These are phyloP conservation scores for Euptelea pleiosperma DNA, from an alignment of 164 flowering plant genomes.

Conservation along the genomic window DNA sequence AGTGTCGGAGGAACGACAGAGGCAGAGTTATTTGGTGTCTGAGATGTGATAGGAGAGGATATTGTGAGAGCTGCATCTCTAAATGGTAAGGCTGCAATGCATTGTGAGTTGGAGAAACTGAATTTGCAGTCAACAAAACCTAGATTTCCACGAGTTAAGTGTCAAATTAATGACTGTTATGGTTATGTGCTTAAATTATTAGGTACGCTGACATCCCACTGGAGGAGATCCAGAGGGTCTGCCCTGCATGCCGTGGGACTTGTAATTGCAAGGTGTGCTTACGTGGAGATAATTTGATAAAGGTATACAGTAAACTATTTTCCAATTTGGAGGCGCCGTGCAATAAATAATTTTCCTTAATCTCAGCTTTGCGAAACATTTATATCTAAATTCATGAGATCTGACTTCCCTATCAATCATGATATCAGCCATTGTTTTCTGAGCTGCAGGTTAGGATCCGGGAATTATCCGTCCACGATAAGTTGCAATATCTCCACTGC, in stretches of 20 bases:
- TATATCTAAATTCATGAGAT: neutral
- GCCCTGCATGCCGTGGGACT: constrained; percentile 91
- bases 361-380: neutral
- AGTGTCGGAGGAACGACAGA: constrained; percentile 62
- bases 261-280: constrained; percentile 82
- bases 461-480: constrained; percentile 68
- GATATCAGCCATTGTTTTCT: neutral
- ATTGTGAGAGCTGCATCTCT: constrained; percentile 75
- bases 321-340: neutral
- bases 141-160: neutral
- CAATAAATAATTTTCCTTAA: neutral
- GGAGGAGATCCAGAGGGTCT: constrained; percentile 73
- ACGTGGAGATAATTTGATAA: constrained; percentile 71
- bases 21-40: constrained; percentile 69
- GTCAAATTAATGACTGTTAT: constrained; percentile 1
- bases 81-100: constrained; percentile 51
- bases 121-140: neutral
- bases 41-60: constrained; percentile 81
- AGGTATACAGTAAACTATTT: constrained; percentile 42
- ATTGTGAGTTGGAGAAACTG: constrained; percentile 4
- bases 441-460: constrained; percentile 59
- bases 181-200: constrained; percentile 14
- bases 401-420: neutral
- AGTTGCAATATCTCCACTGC: constrained; percentile 68
- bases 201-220: constrained; percentile 75